Conservation (phyloP, 2,329 filamentous ascomycete species). For the Aspergillus sclerotialis region DNA sequence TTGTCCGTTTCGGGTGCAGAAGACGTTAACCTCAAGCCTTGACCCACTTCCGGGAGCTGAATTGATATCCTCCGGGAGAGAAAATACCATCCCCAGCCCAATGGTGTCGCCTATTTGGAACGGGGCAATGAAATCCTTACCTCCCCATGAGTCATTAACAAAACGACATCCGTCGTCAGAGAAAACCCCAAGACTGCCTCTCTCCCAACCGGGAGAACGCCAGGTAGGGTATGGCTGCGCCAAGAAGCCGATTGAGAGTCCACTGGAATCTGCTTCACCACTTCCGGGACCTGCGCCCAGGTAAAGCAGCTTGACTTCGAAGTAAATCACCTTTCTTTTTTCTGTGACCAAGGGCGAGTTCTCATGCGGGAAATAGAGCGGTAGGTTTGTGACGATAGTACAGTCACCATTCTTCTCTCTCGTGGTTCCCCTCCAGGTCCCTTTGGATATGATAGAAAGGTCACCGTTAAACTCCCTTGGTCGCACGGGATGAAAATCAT, state of each 20-base stretch:
- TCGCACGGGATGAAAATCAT: constrained; percentile 39
- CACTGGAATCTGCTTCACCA: constrained; percentile 37
- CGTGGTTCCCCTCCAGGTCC: constrained; percentile 41
- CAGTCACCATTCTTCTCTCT: constrained; percentile 41
- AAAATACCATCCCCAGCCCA: constrained; percentile 53
- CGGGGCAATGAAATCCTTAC: constrained; percentile 48
- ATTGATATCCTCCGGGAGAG: constrained; percentile 30
- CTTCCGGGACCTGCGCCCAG: constrained; percentile 33
- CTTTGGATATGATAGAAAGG: constrained; percentile 27
- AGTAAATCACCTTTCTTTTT: constrained; percentile 51
- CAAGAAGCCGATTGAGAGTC: constrained; percentile 53
- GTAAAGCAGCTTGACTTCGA: constrained; percentile 47
- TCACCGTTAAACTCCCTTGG: constrained; percentile 37
- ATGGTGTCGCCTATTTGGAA: constrained; percentile 51
- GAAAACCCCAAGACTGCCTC: constrained; percentile 54
- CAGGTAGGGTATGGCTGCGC: constrained; percentile 57
- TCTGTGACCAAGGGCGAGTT: constrained; percentile 45
- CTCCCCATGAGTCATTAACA: constrained; percentile 56
- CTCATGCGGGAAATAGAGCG: constrained; percentile 47
- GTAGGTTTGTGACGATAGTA: constrained; percentile 47
- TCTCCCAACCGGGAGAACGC: constrained; percentile 58
- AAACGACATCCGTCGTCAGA: constrained; percentile 58
- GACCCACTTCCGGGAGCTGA: constrained; percentile 18
- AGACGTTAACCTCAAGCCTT: constrained; percentile 43
- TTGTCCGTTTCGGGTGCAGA: constrained; percentile 53